These are phyloP conservation scores for Starmerella sp. DNA, from an alignment of 805 yeast genomes.

Conservation along the genomic window DNA sequence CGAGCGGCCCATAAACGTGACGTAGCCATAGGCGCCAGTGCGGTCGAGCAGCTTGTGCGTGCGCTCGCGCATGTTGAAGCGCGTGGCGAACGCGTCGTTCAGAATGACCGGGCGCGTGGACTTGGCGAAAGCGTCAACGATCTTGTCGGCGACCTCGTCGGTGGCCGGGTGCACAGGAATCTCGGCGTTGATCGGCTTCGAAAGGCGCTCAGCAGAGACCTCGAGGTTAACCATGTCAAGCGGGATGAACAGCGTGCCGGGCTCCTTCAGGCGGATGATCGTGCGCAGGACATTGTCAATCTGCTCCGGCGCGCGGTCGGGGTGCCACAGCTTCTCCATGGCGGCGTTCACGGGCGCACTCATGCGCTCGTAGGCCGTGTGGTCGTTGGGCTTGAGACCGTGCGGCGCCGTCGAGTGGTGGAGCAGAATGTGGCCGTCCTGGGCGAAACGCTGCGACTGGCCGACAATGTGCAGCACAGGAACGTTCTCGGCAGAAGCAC, in stretches of 20 bases:
- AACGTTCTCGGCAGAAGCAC: conserved; percentile 70
- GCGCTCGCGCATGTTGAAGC: conserved; percentile 33
- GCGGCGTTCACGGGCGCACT: conserved; percentile 47
- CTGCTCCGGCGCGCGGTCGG: conserved; percentile 41
- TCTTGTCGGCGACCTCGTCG: conserved; percentile 33
- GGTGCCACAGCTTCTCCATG: conserved; percentile 39
- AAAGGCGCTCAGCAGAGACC: conserved; percentile 33
- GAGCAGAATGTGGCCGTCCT: conserved; percentile 29
- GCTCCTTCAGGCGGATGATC: conserved; percentile 50
- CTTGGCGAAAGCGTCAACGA: conserved; percentile 41
- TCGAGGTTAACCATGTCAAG: conserved; percentile 46
- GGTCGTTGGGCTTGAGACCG: conserved; percentile 44
- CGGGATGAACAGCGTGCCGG: conserved; percentile 77
- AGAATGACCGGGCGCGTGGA: conserved; percentile 53
- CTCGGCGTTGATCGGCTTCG: conserved; percentile 27
- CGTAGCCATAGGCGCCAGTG: conserved; percentile 45
- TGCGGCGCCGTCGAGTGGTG: conserved; percentile 33
- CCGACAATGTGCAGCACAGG: conserved; percentile 82
- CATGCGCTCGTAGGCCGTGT: conserved; percentile 52
- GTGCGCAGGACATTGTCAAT: conserved; percentile 56
- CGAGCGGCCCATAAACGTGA: conserved; percentile 62
- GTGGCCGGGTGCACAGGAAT: conserved; percentile 26
- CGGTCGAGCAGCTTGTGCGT: conserved; percentile 38
- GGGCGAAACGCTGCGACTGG: conserved; percentile 40
- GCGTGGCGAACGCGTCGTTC: conserved; percentile 58